Evolutionary conservation across 192 early-diverging fungal genomes (phyloP).

Genomic region (Coemansia sp.): DNA sequence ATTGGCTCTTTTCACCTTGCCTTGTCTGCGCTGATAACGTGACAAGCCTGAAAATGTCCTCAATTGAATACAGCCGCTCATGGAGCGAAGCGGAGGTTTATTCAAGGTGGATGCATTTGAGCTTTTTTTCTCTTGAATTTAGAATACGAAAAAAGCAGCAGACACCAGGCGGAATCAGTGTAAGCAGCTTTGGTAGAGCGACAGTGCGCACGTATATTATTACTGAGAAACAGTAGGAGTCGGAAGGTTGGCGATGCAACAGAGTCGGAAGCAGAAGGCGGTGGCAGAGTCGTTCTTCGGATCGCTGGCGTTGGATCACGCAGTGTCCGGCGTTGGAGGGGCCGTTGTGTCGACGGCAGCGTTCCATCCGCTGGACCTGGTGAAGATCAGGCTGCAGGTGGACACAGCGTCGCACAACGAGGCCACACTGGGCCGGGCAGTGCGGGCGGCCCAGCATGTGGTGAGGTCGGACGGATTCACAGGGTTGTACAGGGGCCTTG

Average conservation of each 20-base stretch:
- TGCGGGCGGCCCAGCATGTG: slow-evolving; percentile 62
- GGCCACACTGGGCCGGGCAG: slow-evolving; percentile 64
- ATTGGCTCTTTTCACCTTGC: too few relatives aligned
- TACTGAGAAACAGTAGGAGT: background rate
- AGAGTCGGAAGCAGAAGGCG: background rate
- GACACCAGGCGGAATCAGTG: background rate
- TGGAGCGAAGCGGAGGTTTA: too few relatives aligned
- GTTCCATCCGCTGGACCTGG: slow-evolving; percentile 91
- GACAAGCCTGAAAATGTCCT: too few relatives aligned
- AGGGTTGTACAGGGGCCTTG: slow-evolving; percentile 89
- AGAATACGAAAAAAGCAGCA: too few relatives aligned
- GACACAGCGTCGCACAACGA: slow-evolving; percentile 56
- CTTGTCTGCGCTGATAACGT: too few relatives aligned
- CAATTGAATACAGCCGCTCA: too few relatives aligned
- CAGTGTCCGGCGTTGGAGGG: slow-evolving; percentile 83
- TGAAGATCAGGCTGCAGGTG: slow-evolving; percentile 91
- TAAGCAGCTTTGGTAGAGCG: background rate
- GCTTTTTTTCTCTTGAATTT: background rate
- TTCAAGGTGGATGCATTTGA: background rate
- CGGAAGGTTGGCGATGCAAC: background rate
- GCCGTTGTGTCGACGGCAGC: slow-evolving; percentile 77
- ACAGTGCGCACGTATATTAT: background rate
- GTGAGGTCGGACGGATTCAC: slow-evolving; percentile 58
- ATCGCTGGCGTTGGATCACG: slow-evolving; percentile 69
- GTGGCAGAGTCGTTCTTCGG: slow-evolving; percentile 43